Evolutionary conservation across 495 filamentous ascomycete species (phyloP).

Genomic region (Penicillium daleae): DNA sequence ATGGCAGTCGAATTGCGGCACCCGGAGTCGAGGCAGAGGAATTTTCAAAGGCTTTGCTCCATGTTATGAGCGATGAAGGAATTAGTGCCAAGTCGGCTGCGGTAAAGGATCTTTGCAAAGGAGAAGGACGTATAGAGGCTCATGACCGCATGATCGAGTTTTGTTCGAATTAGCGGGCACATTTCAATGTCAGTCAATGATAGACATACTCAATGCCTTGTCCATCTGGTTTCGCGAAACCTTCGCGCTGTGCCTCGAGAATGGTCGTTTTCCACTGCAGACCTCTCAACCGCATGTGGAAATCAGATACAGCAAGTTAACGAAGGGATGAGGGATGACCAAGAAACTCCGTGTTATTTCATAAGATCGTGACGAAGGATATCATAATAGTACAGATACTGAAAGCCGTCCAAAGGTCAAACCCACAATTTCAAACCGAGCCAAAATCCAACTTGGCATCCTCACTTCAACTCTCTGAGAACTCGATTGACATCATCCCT

Average conservation of each 20-base stretch:
- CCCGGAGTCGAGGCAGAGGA: conserved; percentile 37
- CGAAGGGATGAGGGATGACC: no score
- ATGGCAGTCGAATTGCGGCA: conserved; percentile 43
- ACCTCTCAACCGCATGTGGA: not conserved
- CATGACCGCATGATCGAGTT: conserved; percentile 31
- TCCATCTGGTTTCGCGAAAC: not conserved
- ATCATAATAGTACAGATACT: not conserved
- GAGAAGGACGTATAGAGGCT: conserved; percentile 27
- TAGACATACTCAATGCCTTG: conserved; percentile 12
- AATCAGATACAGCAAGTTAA: not conserved
- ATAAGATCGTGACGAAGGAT: not conserved
- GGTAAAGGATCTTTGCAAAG: conserved; percentile 23
- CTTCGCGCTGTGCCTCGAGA: not conserved
- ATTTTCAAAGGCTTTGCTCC: conserved; percentile 35
- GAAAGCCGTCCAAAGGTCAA: not conserved
- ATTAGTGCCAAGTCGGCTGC: conserved; percentile 21
- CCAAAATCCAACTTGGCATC: not conserved
- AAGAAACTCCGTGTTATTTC: no score
- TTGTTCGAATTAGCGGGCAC: conserved; percentile 3
- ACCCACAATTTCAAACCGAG: not conserved
- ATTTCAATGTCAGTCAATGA: not conserved
- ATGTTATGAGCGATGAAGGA: conserved; percentile 30
- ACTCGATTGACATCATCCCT: conserved; percentile 50
- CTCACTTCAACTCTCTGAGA: conserved; percentile 36
- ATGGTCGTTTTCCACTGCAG: not conserved